Evolutionary conservation across 805 yeast species (phyloP).

Genomic region (Candida khao-thaluensis): DNA sequence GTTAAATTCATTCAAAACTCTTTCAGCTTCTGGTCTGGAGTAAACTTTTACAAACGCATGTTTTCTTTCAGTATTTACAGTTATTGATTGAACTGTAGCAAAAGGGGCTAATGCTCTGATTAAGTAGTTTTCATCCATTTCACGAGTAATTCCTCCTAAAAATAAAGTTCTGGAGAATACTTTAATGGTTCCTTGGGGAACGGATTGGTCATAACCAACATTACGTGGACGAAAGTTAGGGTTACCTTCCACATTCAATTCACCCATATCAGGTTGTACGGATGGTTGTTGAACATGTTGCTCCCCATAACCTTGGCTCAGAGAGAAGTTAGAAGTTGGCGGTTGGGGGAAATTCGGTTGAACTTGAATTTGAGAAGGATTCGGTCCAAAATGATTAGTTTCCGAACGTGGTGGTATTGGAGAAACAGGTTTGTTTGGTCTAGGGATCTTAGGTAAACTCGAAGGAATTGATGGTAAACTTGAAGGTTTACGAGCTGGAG

Average conservation of each 20-base stretch:
- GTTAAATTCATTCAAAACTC: conserved; percentile 68
- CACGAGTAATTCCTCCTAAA: conserved; percentile 87
- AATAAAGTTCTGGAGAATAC: conserved; percentile 89
- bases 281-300: conserved; percentile 1
- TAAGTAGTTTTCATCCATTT: conserved; percentile 74
- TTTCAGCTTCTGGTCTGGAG: conserved; percentile 88
- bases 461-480: conserved; percentile 17
- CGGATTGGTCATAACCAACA: conserved; percentile 63
- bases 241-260: conserved; percentile 65
- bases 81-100: conserved; percentile 90
- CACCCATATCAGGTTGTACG: conserved; percentile 21
- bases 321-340: conserved; percentile 11
- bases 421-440: conserved; percentile 1
- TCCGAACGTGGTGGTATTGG: conserved; percentile 6
- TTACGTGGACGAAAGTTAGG: conserved; percentile 76
- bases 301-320: conserved; percentile 7
- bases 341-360: conserved; percentile 5
- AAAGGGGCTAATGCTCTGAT: conserved; percentile 72
- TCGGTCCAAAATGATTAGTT: not conserved
- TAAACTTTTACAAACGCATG: conserved; percentile 96
- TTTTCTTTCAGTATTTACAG: conserved; percentile 81
- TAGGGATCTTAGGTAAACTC: conserved; percentile 11
- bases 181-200: conserved; percentile 77
- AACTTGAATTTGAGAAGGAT: conserved; percentile 2
- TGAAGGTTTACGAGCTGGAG: conserved; percentile 21